Percentiles rank a stretch among this genome's conserved stretches.
Evolutionary conservation across 2,329 filamentous ascomycete species (phyloP).

Genomic region (Emmonsiellopsis sp.): DNA sequence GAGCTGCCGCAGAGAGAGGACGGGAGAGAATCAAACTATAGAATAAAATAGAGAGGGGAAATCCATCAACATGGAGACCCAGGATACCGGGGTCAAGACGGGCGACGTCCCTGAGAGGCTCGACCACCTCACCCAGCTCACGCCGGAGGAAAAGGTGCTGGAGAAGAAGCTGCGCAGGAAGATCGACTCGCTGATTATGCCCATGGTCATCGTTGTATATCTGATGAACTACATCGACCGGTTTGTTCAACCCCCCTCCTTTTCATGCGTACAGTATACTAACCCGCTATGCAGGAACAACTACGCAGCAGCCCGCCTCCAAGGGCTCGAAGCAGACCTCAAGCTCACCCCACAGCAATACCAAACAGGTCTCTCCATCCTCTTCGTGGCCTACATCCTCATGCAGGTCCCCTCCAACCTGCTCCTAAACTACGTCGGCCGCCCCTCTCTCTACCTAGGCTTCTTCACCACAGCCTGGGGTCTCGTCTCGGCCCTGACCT

Average conservation of each 20-base stretch:
- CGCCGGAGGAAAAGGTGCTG: constrained; percentile 22
- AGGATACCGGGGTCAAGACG: background rate
- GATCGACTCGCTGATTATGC: constrained; percentile 32
- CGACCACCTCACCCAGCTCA: constrained; percentile 4
- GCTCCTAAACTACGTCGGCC: constrained; percentile 33
- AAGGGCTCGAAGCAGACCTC: constrained; percentile 32
- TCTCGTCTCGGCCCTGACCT: constrained; percentile 35
- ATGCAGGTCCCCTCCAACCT: constrained; percentile 41
- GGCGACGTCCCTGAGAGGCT: background rate
- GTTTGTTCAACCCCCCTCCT: constrained; percentile 17
- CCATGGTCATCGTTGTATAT: constrained; percentile 32
- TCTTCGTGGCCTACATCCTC: constrained; percentile 37
- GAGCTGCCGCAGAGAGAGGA: background rate
- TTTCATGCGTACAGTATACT: background rate
- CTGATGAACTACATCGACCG: constrained; percentile 38
- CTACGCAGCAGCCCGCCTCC: constrained; percentile 35
- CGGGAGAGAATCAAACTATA: background rate
- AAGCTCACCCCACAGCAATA: constrained; percentile 26
- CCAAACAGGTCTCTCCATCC: constrained; percentile 32
- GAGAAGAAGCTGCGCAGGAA: constrained; percentile 29
- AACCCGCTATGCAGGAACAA: constrained; percentile 30
- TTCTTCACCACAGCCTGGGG: constrained; percentile 39
- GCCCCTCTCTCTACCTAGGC: constrained; percentile 34
- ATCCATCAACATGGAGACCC: background rate
- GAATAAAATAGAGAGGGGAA: background rate